These are phyloP conservation scores for Picea abies DNA, from an alignment of 83 land plant genomes.

Conservation along the genomic window DNA sequence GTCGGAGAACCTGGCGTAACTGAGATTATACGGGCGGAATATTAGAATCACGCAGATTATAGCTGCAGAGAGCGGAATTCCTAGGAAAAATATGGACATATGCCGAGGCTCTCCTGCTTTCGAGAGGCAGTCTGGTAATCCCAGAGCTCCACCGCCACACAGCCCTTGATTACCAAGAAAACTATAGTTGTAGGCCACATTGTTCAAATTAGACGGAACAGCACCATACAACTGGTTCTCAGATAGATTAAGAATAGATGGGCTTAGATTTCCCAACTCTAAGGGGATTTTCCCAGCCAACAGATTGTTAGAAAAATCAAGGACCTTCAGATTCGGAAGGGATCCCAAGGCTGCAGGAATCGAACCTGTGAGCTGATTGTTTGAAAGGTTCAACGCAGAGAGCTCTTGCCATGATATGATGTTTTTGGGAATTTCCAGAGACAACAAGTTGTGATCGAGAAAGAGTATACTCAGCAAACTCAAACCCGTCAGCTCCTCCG, in stretches of 20 bases:
- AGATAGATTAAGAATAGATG: not conserved
- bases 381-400: constrained; percentile 50
- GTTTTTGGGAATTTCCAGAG: constrained; percentile 23
- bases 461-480: constrained; percentile 29
- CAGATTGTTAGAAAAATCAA: constrained; percentile 61
- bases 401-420: constrained; percentile 4
- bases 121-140: not conserved
- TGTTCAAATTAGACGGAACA: constrained; percentile 38
- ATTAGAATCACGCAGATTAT: constrained; percentile 19
- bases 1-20: not conserved
- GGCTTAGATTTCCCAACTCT: not conserved
- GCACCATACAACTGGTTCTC: not conserved
- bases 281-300: constrained; percentile 29
- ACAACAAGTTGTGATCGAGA: constrained; percentile 30
- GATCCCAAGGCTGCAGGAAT: constrained; percentile 45
- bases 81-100: constrained; percentile 33
- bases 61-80: constrained; percentile 36
- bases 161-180: constrained; percentile 24
- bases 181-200: constrained; percentile 36
- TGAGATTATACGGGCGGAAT: constrained; percentile 15
- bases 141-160: not conserved
- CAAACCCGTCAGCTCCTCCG: constrained; percentile 29
- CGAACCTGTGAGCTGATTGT: constrained; percentile 51
- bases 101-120: not conserved
- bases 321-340: constrained; percentile 45